Base-by-base conservation (phyloP, 176 grass and related monocot genomes). In the Paspalum vaginatum region DNA sequence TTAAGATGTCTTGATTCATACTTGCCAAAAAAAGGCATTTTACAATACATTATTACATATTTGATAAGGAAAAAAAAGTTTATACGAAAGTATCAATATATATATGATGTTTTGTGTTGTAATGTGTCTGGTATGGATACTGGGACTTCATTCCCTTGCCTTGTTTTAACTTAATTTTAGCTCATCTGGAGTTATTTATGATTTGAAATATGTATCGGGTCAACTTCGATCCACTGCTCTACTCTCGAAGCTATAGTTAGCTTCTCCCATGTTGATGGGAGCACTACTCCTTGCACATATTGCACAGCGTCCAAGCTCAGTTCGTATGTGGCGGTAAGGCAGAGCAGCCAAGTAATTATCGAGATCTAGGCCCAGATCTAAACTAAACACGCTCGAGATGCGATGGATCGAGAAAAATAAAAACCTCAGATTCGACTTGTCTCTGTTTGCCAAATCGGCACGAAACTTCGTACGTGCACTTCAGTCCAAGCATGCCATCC, bases 371-470 rank as follows among this genome's bases (percentile, higher is more conserved):
- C 16, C 20, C 2, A 61, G 22, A 61, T 60, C 57, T 61, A 61
- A 60, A 14, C 22, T 58, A 22, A 12, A 13, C 8, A 57, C 10
- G 59, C 25, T 78, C 60, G 17, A 61, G 75, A 46, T 51, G 12
- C 11, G 25, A 26, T 12, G 55, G 21, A 24, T 32, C 32, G 32
- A 32, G 4, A 58, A 58, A 58, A 21, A 65, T 4, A 40, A 62
- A 77, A 37, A 43, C 4, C 61, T 41, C 5, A 40, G 61, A 79
- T 66, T 79, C 76, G 18, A 42, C 7, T 10, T 48, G 76, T 78
- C 20, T 32, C 32, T 32, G 32, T 32, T 32, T 3, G 32, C 32
- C 32, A 2, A 32, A 32, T 32, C 3, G 32, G 32, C 3, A 32
- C 32, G 32, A 32, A 32, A 32, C 32, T 32, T 32, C 32, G 32